phyloP scores from a whole-genome alignment of 2,329 filamentous ascomycete species.

The Parasarocladium wereldwijsianum region DNA sequence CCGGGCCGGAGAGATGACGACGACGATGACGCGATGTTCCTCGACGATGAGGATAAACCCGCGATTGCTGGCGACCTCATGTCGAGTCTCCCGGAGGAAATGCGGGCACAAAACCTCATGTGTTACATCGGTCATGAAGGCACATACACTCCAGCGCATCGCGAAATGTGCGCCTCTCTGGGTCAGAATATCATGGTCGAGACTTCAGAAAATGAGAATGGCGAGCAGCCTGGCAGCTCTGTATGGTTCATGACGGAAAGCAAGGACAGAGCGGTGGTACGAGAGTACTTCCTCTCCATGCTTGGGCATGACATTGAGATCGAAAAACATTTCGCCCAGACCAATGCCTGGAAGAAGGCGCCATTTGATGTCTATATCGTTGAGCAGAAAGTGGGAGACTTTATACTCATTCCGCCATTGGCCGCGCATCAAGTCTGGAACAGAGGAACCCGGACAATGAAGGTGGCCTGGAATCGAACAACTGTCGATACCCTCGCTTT shows the following conservation, averaged over 20 bases:
- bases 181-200: conserved; percentile 99
- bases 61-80: conserved; percentile 81
- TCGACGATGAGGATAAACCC: conserved; percentile 38
- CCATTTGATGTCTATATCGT: conserved; percentile 88
- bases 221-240: conserved; percentile 73
- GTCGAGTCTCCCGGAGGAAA: conserved; percentile 73
- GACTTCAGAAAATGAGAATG: conserved; percentile 56
- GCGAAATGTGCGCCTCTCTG: conserved; percentile 93
- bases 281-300: conserved; percentile 86
- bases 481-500: conserved; percentile 82
- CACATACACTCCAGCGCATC: conserved; percentile 87
- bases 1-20: not conserved
- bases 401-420: conserved; percentile 83
- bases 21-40: conserved; percentile 19
- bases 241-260: conserved; percentile 99
- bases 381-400: conserved; percentile 79
- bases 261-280: conserved; percentile 77
- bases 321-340: conserved; percentile 89
- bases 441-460: conserved; percentile 86
- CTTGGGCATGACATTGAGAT: conserved; percentile 94
- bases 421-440: conserved; percentile 99
- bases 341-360: conserved; percentile 90
- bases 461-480: conserved; percentile 94
- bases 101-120: conserved; percentile 95
- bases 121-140: conserved; percentile 97